Evolutionary conservation across 805 yeast genomes (phyloP), one percentile per base, ranked within the genome.

Genomic region (Sugiyamaella smithiae): DNA sequence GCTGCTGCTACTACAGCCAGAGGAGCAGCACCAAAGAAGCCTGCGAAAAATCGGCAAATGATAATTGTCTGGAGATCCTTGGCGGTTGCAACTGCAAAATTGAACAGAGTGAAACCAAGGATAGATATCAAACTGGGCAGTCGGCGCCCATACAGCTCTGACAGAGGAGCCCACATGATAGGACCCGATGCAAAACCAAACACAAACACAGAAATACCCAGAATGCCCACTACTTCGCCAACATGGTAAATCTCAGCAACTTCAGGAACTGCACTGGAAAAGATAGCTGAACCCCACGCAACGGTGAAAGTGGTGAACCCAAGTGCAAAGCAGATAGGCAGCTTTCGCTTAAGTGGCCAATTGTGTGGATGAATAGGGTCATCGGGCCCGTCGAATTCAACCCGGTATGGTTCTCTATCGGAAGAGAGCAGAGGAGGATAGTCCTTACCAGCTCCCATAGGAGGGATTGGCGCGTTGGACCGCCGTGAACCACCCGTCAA

Each of bases 151-250:
- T 74, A 82, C 29, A 84, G 59, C 64, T 85, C 95, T n/a, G 91
- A 83, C 33, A 86, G 64, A 4, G 96, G 96, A 24, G 95, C 96
- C 88, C 95, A 90, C 32, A 88, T 60, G 44, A 90, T 72, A 3
- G 98, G 98, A 16, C 97, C 97, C 0, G 88, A 76, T 1, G 97
- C 97, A 67, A 90, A 91, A 9, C 97, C 98, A 37, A 88, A 66
- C n/a, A 90, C 97, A 59, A 80, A 90, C 23, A 89, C 72, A 0
- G 97, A 81, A 9, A 88, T 76, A 49, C 88, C 85, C 43, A 91
- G 72, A 22, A 86, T 77, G 11, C 85, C 84, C n/a, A 82, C 90
- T 9, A 81, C 85, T 5, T 60, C 53, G 36, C 85, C 83, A 42
- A 90, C 81, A 51, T 77, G 78, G 66, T 66, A 90, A 32, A 73